Evolutionary conservation across 768 basidiomycete species (phyloP).

Genomic region (Lentinula edodes): DNA sequence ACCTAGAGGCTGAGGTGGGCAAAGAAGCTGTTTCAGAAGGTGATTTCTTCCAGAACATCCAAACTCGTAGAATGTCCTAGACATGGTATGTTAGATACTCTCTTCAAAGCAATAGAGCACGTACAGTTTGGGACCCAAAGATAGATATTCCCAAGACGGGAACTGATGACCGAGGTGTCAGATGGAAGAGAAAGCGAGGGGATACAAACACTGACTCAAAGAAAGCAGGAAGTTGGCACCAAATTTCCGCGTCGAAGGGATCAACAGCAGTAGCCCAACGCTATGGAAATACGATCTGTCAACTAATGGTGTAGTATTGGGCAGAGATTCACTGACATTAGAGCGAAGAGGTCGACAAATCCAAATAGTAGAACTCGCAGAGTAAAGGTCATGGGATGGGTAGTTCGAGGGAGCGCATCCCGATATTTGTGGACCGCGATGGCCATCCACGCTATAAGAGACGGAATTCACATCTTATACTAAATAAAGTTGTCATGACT

Average conservation of each 20-base stretch:
- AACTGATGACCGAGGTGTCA: neutral
- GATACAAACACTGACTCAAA: neutral
- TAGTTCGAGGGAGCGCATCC: neutral
- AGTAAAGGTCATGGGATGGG: neutral
- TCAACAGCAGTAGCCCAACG: neutral
- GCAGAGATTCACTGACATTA: neutral
- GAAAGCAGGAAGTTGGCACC: neutral
- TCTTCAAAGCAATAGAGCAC: neutral
- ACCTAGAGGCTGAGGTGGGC: neutral
- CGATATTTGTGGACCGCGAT: neutral
- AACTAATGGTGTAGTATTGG: too few relatives aligned
- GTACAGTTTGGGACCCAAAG: constrained; percentile 1
- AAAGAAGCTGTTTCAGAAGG: neutral
- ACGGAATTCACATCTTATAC: neutral
- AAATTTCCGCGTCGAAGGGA: neutral
- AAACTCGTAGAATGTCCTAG: neutral
- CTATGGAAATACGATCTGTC: neutral
- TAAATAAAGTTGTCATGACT: neutral
- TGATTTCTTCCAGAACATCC: constrained; percentile 3
- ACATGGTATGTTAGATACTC: neutral
- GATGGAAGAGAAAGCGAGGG: neutral
- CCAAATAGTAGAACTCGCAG: neutral
- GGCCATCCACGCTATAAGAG: neutral
- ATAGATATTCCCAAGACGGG: neutral
- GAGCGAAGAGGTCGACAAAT: neutral